Evolutionary conservation across 768 basidiomycete genomes (phyloP).

Genomic region (Macrolepiota albuminosa): DNA sequence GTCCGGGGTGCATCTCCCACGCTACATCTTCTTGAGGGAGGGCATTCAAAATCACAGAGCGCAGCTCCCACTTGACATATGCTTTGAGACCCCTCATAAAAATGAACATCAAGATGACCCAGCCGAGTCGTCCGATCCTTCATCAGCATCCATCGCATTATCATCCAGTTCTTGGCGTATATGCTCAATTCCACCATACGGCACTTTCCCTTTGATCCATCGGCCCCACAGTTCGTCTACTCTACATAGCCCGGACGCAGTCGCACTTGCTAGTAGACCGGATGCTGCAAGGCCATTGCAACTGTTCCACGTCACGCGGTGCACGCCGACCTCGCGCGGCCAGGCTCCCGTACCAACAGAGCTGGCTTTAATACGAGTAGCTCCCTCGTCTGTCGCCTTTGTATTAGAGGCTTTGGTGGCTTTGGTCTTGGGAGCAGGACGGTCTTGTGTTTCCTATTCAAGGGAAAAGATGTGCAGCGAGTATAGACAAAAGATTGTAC

Average conservation of each 20-base stretch:
- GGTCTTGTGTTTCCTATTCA: constrained; percentile 18
- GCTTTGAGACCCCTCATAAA: too few relatives aligned
- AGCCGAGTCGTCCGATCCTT: constrained; percentile 28
- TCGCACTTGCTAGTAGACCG: constrained; percentile 69
- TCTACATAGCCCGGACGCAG: constrained; percentile 80
- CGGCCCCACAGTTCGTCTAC: constrained; percentile 79
- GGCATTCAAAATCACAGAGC: too few relatives aligned
- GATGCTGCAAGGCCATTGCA: constrained; percentile 60
- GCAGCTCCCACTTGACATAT: too few relatives aligned
- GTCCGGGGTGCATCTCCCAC: too few relatives aligned
- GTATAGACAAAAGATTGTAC: not conserved
- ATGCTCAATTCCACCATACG: constrained; percentile 58
- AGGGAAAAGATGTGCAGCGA: not conserved
- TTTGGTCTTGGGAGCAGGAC: constrained; percentile 36
- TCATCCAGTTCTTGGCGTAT: constrained; percentile 57
- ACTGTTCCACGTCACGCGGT: constrained; percentile 79
- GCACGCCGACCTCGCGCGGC: constrained; percentile 73
- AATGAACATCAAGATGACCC: constrained; percentile 9
- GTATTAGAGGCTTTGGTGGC: constrained; percentile 40
- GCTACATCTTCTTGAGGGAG: too few relatives aligned
- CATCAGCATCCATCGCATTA: constrained; percentile 39
- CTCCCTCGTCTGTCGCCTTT: constrained; percentile 27
- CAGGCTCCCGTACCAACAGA: constrained; percentile 61
- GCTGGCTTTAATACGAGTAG: constrained; percentile 20
- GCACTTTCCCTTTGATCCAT: constrained; percentile 62